Conservation (phyloP, 108 stramenopile species). For the Aureococcus anophagefferens region DNA sequence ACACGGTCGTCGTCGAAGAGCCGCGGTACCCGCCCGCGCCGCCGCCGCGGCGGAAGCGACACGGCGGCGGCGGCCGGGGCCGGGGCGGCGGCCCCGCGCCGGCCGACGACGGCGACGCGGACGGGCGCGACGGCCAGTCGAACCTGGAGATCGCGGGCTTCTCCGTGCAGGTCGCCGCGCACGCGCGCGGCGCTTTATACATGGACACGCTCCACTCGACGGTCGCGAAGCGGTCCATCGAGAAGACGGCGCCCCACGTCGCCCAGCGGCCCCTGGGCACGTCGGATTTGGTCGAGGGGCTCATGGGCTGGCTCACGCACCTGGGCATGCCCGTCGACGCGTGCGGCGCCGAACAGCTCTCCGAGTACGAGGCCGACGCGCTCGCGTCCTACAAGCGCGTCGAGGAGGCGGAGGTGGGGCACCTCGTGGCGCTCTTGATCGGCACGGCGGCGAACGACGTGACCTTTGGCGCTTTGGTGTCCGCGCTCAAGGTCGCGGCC, state of each 20-base stretch:
- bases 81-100: too few relatives aligned
- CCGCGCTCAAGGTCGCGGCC: not conserved
- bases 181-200: not conserved
- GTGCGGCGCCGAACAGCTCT: too few relatives aligned
- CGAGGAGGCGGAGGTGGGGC: too few relatives aligned
- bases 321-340: not conserved
- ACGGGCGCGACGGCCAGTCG: too few relatives aligned
- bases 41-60: too few relatives aligned
- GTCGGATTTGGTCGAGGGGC: not conserved
- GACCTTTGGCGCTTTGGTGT: not conserved
- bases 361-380: too few relatives aligned
- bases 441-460: not conserved
- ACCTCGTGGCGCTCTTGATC: not conserved
- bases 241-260: not conserved
- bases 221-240: not conserved
- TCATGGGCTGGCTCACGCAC: not conserved
- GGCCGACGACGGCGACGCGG: too few relatives aligned
- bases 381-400: too few relatives aligned
- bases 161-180: not conserved
- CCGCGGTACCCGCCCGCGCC: not conserved
- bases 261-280: too few relatives aligned
- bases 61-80: too few relatives aligned
- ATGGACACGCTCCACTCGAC: not conserved
- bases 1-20: not conserved
- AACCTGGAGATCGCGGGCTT: not conserved